Evolutionary conservation across 352 stramenopile species (phyloP).

Genomic region (Phytophthora podocarpi): DNA sequence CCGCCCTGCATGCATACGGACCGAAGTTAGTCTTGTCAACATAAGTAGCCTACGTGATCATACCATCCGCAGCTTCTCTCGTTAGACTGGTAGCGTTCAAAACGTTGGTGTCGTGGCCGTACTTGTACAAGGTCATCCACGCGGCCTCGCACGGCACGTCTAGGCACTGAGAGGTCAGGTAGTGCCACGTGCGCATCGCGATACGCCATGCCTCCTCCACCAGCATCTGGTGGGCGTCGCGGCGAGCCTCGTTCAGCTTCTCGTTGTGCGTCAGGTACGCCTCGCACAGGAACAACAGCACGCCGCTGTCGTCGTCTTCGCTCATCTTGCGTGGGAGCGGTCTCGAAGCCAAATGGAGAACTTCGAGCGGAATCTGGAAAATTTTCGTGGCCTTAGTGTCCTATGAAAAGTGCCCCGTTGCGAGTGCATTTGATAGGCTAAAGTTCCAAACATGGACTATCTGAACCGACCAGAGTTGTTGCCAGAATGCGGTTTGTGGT

Average conservation of each 20-base stretch:
- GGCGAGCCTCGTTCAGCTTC: background rate
- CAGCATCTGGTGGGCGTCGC: background rate
- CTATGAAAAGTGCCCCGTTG: no score
- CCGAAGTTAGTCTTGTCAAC: no score
- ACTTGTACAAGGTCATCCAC: background rate
- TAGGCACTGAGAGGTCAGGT: background rate
- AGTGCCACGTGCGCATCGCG: conserved; percentile 1
- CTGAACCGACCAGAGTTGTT: background rate
- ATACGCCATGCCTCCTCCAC: conserved; percentile 1
- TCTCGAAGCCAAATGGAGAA: background rate
- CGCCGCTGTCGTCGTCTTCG: background rate
- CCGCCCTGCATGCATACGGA: no score
- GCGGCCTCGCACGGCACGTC: background rate
- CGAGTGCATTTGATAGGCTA: no score
- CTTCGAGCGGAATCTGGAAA: no score
- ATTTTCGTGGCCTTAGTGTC: no score
- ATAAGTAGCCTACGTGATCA: no score
- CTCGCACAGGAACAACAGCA: background rate
- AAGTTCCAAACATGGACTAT: background rate
- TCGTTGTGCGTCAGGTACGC: background rate
- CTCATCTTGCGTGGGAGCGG: background rate
- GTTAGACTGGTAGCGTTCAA: background rate
- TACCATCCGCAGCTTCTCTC: background rate
- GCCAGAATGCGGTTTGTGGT: conserved; percentile 1
- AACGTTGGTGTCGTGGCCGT: background rate